Conservation (phyloP, 164 flowering plant species). For the Vitis vinifera region ASM3070453v1 NC_081817.1:2623001-2623500, state of each 20-base stretch:
- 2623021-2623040: no score
- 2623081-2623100: no score
- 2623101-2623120: no score
- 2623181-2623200: no score
- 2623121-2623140: no score
- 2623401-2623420: conserved; percentile 42
- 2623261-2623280: conserved; percentile 16
- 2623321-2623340: not conserved
- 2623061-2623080: no score
- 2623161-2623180: no score
- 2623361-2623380: not conserved
- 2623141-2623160: no score
- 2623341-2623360: not conserved
- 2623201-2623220: no score
- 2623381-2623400: not conserved
- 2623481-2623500: conserved; percentile 28
- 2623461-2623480: conserved; percentile 40
- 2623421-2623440: conserved; percentile 41
- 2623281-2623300: conserved; percentile 10
- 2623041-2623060: no score
- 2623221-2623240: not conserved
- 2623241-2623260: not conserved
- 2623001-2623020: no score
- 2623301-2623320: not conserved
- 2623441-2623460: conserved; percentile 21